Conservation (phyloP, 345 rosid species). For the Eucalyptus curtisii region DNA sequence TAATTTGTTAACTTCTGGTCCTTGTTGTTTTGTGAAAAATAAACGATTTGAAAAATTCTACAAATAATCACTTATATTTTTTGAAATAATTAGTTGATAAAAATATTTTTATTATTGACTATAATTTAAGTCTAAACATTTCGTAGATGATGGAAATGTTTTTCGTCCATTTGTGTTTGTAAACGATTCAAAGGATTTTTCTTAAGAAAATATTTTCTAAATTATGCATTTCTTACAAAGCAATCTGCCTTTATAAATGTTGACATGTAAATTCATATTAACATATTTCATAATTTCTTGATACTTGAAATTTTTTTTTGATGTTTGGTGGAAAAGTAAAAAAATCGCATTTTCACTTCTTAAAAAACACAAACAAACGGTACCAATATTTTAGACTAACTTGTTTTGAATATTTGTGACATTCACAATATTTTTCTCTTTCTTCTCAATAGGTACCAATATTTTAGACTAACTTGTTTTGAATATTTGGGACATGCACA, state of each 20-base stretch:
- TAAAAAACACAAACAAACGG: not conserved
- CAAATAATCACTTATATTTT: not conserved
- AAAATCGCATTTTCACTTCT: not conserved
- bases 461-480: not conserved
- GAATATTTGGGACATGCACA: not conserved
- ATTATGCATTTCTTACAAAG: not conserved
- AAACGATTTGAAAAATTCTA: not conserved
- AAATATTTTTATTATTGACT: not conserved
- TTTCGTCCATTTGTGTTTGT: not conserved
- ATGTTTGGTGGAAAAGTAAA: not conserved
- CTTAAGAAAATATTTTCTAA: not conserved
- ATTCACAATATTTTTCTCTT: not conserved
- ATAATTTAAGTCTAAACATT: not conserved
- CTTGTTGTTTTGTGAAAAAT: not conserved
- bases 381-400: not conserved
- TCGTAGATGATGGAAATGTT: not conserved
- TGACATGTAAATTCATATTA: not conserved
- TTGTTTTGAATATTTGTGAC: not conserved
- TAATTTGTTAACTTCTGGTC: not conserved
- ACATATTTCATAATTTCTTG: not conserved
- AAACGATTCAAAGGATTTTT: fast-evolving
- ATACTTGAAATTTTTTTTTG: not conserved
- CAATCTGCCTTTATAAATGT: not conserved
- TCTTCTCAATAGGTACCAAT: not conserved
- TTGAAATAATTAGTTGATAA: not conserved